phyloP scores from a whole-genome alignment of 306 rosid species.

The Prunus mongolica region DNA sequence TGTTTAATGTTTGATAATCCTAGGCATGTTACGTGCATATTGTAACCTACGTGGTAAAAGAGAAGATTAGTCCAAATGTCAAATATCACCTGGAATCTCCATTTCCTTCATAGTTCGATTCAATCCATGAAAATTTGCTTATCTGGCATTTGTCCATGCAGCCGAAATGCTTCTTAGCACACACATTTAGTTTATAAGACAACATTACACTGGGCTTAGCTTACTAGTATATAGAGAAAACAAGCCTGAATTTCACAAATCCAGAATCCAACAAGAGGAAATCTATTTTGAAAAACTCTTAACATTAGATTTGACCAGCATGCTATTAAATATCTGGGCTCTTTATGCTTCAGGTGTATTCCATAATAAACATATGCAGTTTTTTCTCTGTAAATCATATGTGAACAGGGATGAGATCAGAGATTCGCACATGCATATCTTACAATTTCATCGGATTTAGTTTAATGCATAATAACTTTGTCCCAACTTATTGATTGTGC shows the following conservation, averaged over 20 bases:
- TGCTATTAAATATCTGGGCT: neutral
- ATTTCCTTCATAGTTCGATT: neutral
- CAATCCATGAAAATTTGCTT: neutral
- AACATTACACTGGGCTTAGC: neutral
- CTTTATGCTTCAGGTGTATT: neutral
- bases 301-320: neutral
- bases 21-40: neutral
- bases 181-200: neutral
- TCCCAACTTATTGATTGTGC: slow-evolving; percentile 17
- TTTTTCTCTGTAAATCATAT: neutral
- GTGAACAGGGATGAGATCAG: neutral
- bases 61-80: neutral
- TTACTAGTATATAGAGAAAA: neutral
- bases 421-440: neutral
- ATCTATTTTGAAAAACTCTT: neutral
- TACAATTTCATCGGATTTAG: neutral
- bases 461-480: neutral
- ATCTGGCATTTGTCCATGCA: neutral
- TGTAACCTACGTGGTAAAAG: too few species aligned
- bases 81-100: neutral
- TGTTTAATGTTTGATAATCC: neutral
- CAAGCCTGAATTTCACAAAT: neutral
- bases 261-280: neutral
- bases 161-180: neutral
- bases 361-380: neutral